Percentiles rank a stretch among this genome's conserved stretches.
Evolutionary conservation across 768 basidiomycete genomes (phyloP).

Genomic region (Amanita jacksonii): DNA sequence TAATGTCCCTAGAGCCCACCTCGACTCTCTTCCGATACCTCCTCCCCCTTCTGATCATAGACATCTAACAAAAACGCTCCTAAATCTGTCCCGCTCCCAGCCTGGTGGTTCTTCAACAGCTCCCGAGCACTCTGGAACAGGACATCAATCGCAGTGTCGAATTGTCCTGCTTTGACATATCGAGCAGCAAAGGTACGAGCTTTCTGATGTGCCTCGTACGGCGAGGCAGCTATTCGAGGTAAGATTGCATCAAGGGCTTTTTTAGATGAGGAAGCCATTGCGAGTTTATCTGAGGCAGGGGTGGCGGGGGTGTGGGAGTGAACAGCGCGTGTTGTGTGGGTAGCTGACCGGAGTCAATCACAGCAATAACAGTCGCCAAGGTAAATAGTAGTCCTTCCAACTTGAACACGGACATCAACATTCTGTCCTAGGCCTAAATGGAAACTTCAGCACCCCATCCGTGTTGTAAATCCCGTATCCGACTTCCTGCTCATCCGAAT

Average conservation of each 20-base stretch:
- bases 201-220: constrained; percentile 96
- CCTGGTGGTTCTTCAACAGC: constrained; percentile 79
- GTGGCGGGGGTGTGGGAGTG: no score
- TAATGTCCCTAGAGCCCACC: constrained; percentile 53
- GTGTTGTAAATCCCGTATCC: constrained; percentile 62
- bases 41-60: constrained; percentile 66
- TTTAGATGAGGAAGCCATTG: constrained; percentile 34
- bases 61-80: constrained; percentile 72
- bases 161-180: constrained; percentile 71
- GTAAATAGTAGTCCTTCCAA: no score
- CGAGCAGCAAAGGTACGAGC: constrained; percentile 91
- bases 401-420: no score
- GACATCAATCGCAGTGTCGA: constrained; percentile 84
- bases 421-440: constrained; percentile 51
- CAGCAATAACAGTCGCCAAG: no score
- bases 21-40: constrained; percentile 67
- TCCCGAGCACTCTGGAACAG: constrained; percentile 86
- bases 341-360: no score
- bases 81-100: constrained; percentile 87
- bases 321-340: no score
- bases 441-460: constrained; percentile 46
- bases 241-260: constrained; percentile 69
- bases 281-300: no score
- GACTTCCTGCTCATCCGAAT: constrained; percentile 53
- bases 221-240: constrained; percentile 59